A percentile compares a stretch with the other conserved stretches of the same genome.
Evolutionary conservation across 768 basidiomycete species (phyloP).

Genomic region (Tylopilus sp.): DNA sequence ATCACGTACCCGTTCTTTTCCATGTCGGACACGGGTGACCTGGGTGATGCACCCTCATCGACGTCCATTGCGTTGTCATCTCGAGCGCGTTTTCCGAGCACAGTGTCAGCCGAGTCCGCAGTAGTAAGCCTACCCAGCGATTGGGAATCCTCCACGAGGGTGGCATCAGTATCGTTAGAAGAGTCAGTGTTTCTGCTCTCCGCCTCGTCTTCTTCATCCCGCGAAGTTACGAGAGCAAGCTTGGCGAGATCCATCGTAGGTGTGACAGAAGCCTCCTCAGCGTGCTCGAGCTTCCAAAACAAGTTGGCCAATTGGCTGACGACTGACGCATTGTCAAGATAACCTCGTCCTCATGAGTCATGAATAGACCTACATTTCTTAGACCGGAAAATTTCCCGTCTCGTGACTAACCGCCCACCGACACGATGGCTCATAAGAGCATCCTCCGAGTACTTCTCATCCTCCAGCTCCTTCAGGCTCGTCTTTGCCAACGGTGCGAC

Average conservation of each 20-base stretch:
- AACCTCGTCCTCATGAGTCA: constrained; percentile 1
- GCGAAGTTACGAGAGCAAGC: constrained; percentile 83
- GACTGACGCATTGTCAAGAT: constrained; percentile 45
- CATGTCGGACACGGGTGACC: constrained; percentile 27
- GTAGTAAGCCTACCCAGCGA: constrained; percentile 22
- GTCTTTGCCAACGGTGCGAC: constrained; percentile 57
- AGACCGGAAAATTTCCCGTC: constrained; percentile 77
- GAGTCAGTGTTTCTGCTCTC: constrained; percentile 73
- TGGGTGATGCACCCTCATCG: constrained; percentile 38
- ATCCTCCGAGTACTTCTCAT: constrained; percentile 75
- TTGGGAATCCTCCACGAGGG: constrained; percentile 75
- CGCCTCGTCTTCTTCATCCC: constrained; percentile 83
- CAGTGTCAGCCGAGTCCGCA: constrained; percentile 41
- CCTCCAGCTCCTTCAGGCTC: constrained; percentile 53
- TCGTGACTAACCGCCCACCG: constrained; percentile 79
- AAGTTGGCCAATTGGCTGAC: constrained; percentile 75
- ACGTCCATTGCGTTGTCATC: constrained; percentile 53
- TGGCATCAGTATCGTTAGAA: constrained; percentile 86
- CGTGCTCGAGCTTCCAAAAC: constrained; percentile 72
- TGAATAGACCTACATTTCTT: constrained; percentile 63
- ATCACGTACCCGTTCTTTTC: constrained; percentile 44
- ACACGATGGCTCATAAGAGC: constrained; percentile 82
- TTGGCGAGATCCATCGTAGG: constrained; percentile 87
- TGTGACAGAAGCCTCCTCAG: constrained; percentile 64
- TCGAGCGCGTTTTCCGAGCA: constrained; percentile 69